Conservation (phyloP, 768 basidiomycete genomes). For the Termitomyces sp. region DNA sequence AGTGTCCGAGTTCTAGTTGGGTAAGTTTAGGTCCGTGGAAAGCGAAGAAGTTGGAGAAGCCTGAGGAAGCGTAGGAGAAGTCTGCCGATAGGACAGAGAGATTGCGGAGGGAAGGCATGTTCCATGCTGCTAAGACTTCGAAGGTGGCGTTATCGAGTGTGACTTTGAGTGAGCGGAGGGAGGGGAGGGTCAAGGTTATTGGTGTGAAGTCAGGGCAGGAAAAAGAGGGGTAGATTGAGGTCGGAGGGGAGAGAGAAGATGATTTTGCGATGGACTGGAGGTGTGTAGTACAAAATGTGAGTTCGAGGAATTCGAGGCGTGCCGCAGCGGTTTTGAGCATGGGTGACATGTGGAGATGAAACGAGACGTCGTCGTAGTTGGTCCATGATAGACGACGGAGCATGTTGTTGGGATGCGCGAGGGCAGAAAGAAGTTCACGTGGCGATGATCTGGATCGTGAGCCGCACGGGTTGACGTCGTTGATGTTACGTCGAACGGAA, state of each 20-base stretch:
- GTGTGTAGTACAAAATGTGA: conserved; percentile 50
- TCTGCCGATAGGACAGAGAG: conserved; percentile 67
- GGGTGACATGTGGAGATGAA: conserved; percentile 49
- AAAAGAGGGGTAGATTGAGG: background rate
- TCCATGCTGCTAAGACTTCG: conserved; percentile 58
- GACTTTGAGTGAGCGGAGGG: conserved; percentile 62
- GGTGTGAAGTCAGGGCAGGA: conserved; percentile 10
- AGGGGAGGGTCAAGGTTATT: conserved; percentile 46
- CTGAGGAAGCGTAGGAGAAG: conserved; percentile 60
- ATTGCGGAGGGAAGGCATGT: conserved; percentile 55
- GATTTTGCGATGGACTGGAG: conserved; percentile 24
- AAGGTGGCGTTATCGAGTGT: conserved; percentile 71
- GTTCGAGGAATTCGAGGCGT: conserved; percentile 62
- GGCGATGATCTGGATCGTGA: conserved; percentile 42
- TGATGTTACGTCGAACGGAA: conserved; percentile 52
- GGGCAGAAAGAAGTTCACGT: conserved; percentile 51
- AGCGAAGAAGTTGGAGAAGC: conserved; percentile 61
- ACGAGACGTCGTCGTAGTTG: conserved; percentile 60
- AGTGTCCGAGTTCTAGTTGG: conserved; percentile 72
- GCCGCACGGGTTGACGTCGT: conserved; percentile 33
- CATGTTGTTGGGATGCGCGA: conserved; percentile 46
- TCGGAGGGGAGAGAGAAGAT: conserved; percentile 7
- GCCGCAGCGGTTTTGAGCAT: conserved; percentile 45
- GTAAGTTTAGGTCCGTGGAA: conserved; percentile 55
- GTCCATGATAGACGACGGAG: conserved; percentile 65